phyloP scores from a whole-genome alignment of 2,329 filamentous ascomycete genomes.

The Fusarium luffae region DNA sequence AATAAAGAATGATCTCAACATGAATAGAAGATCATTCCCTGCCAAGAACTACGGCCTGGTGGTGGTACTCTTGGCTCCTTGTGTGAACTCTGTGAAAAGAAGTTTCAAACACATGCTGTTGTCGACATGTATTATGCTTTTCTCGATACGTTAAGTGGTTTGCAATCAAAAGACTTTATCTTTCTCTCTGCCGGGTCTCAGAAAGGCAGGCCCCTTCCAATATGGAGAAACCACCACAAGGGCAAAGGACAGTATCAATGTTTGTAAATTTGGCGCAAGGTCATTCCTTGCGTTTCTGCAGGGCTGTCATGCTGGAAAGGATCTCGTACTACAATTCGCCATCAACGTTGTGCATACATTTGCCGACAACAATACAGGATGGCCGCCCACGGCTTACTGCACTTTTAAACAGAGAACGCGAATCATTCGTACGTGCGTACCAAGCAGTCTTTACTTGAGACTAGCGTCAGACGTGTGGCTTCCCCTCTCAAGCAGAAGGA shows the following conservation, averaged over 20 bases:
- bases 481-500: neutral
- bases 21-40: neutral
- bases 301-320: neutral
- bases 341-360: neutral
- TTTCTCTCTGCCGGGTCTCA: neutral
- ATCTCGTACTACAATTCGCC: neutral
- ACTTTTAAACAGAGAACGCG: neutral
- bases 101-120: neutral
- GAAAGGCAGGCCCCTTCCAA: neutral
- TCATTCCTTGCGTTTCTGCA: neutral
- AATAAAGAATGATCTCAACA: neutral
- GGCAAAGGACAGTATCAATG: neutral
- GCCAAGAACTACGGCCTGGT: neutral
- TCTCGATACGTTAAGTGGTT: neutral
- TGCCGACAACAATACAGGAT: neutral
- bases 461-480: slow-evolving; percentile 3
- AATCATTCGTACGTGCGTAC: neutral
- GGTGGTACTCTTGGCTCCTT: neutral
- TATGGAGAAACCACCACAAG: neutral
- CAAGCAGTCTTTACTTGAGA: neutral
- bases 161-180: neutral
- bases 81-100: no score
- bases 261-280: neutral
- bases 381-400: neutral
- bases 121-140: neutral